Percentiles rank a stretch among this genome's conserved stretches.
phyloP scores from a whole-genome alignment of 169 alveolate genomes.

The Plasmodium relictum region DNA sequence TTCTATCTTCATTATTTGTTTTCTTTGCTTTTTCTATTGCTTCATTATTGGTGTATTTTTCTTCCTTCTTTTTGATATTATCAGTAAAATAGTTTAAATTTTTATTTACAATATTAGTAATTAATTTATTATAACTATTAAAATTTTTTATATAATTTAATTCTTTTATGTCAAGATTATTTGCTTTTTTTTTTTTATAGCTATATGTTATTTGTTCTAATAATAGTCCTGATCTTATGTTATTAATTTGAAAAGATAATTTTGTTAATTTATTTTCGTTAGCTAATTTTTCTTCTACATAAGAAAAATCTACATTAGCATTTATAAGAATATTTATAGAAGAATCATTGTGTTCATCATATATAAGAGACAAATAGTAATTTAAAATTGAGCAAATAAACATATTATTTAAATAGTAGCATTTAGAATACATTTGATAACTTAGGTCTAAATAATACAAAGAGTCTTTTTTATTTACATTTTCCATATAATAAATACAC shows the following conservation, averaged over 20 bases:
- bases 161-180: background rate
- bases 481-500: slow-evolving; percentile 39
- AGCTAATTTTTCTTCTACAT: slow-evolving; percentile 26
- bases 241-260: slow-evolving; percentile 38
- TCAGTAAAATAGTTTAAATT: background rate
- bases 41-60: background rate
- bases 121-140: slow-evolving; percentile 3
- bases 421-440: slow-evolving; percentile 46
- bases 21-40: background rate
- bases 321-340: slow-evolving; percentile 24
- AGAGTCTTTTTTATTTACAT: slow-evolving; percentile 43
- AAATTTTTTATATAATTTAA: background rate
- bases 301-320: slow-evolving; percentile 58
- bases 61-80: background rate
- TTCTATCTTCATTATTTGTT: background rate
- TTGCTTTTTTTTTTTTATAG: slow-evolving; percentile 28
- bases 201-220: slow-evolving; percentile 65
- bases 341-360: slow-evolving; percentile 32
- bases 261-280: slow-evolving; percentile 13
- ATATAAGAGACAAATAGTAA: slow-evolving; percentile 38
- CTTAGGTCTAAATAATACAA: slow-evolving; percentile 56
- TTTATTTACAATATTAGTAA: slow-evolving; percentile 14
- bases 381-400: slow-evolving; percentile 48
- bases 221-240: slow-evolving; percentile 38
- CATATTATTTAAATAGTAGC: slow-evolving; percentile 38